A percentile compares a stretch with the other conserved stretches of the same genome.
These are phyloP conservation scores for Diutina mesorugosa DNA, from an alignment of 1,139 yeast genomes.

Conservation along the genomic window DNA sequence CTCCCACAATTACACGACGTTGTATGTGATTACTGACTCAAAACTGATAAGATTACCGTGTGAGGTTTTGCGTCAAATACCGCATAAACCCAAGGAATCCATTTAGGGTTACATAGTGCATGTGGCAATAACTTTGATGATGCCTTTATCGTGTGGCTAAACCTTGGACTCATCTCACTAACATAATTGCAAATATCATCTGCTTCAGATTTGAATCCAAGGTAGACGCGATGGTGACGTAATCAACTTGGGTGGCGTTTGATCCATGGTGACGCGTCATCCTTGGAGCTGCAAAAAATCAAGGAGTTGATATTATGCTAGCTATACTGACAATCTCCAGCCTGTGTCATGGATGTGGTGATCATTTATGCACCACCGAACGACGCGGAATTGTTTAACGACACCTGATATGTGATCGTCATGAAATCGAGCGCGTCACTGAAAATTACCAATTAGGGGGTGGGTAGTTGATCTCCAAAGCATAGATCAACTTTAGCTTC, in stretches of 20 bases:
- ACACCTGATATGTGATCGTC: background rate
- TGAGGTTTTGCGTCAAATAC: background rate
- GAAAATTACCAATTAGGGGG: background rate
- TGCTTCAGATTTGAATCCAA: too few relatives aligned
- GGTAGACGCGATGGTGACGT: too few relatives aligned
- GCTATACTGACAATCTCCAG: background rate
- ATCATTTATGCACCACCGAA: background rate
- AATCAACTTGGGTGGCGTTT: too few relatives aligned
- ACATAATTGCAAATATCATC: background rate
- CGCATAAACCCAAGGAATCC: background rate
- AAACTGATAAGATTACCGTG: background rate
- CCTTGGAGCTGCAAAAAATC: too few relatives aligned
- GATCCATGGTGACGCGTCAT: too few relatives aligned
- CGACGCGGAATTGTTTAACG: background rate
- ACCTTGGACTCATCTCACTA: background rate
- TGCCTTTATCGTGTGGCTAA: background rate
- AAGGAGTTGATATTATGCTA: too few relatives aligned
- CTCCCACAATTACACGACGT: too few relatives aligned
- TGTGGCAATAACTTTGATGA: background rate
- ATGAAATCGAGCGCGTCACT: background rate
- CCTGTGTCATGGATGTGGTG: background rate
- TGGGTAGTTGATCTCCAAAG: background rate
- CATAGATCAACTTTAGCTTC: too few relatives aligned
- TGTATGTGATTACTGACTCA: background rate
- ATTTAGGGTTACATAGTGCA: background rate